phyloP scores from a whole-genome alignment of 2,329 filamentous ascomycete species.

The Mariannaea elegans region DNA sequence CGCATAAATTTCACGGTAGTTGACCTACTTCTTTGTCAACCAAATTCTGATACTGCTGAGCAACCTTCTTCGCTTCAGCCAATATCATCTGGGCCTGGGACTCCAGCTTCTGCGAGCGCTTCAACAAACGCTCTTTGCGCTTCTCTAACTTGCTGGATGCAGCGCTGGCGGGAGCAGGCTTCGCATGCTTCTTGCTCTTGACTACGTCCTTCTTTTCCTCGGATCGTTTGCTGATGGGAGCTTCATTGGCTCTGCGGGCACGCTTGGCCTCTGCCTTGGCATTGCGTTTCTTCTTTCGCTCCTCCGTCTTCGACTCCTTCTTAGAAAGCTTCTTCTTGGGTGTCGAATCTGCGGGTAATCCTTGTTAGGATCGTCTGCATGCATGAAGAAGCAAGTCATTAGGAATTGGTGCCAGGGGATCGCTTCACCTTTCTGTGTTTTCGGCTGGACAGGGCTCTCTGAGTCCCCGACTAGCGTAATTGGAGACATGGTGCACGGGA shows the following conservation, averaged over 20 bases:
- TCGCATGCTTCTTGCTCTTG: constrained; percentile 43
- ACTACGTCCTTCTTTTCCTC: constrained; percentile 43
- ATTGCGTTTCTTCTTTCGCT: constrained; percentile 49
- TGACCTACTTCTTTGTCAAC: constrained; percentile 35
- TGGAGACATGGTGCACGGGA: constrained; percentile 27
- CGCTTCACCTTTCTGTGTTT: constrained; percentile 31
- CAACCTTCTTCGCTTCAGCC: constrained; percentile 49
- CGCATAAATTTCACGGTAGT: constrained; percentile 6
- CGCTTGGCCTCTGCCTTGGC: constrained; percentile 49
- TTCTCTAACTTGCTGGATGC: constrained; percentile 49
- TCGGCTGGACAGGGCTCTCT: constrained; percentile 29
- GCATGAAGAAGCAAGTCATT: background rate
- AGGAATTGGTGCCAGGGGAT: background rate
- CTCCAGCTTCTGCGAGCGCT: constrained; percentile 49
- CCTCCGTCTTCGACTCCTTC: constrained; percentile 27
- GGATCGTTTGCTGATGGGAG: constrained; percentile 45
- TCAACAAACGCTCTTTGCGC: constrained; percentile 48
- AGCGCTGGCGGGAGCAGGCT: constrained; percentile 43
- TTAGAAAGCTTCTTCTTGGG: constrained; percentile 28
- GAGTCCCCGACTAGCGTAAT: constrained; percentile 19
- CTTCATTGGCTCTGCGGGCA: constrained; percentile 47
- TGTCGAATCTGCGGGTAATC: constrained; percentile 20
- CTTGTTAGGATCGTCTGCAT: constrained; percentile 11
- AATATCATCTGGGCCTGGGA: constrained; percentile 48
- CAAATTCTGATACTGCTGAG: constrained; percentile 40